Evolutionary conservation across 2,329 filamentous ascomycete genomes (phyloP).

Genomic region (Sporothrix euskadiensis): DNA sequence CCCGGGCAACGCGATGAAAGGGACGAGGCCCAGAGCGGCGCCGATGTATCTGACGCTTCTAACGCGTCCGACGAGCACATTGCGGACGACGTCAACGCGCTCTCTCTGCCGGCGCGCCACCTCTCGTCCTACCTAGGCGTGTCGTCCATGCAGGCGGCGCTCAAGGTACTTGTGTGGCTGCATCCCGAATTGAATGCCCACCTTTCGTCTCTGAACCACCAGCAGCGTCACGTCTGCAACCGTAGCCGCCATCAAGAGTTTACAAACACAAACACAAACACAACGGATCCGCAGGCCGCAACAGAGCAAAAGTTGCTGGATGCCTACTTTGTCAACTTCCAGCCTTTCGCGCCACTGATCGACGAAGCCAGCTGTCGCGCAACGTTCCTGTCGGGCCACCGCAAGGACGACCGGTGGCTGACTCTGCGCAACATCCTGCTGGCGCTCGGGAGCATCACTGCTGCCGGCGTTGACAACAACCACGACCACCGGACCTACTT

Average conservation of each 20-base stretch:
- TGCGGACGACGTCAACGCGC: slow-evolving; percentile 9
- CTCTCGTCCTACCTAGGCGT: not conserved
- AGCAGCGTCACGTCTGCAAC: not conserved
- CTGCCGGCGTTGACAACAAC: not conserved
- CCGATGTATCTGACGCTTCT: too few species aligned
- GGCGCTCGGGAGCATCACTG: not conserved
- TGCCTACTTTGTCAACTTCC: slow-evolving; percentile 18
- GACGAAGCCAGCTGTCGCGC: slow-evolving; percentile 4
- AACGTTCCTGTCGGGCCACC: not conserved
- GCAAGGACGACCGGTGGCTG: slow-evolving; percentile 10
- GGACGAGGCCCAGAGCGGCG: not conserved
- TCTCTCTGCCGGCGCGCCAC: slow-evolving; percentile 4
- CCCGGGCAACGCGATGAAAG: not conserved
- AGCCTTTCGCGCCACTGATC: not conserved
- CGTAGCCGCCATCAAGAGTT: not conserved
- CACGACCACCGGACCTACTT: slow-evolving; percentile 5
- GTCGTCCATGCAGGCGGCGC: slow-evolving; percentile 1
- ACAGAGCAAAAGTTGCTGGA: slow-evolving; percentile 5
- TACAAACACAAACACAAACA: too few species aligned
- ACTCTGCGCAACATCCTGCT: slow-evolving; percentile 1
- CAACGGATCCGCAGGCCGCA: not conserved
- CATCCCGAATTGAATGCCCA: not conserved
- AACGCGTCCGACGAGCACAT: not conserved
- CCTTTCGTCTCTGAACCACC: not conserved
- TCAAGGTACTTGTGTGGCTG: slow-evolving; percentile 14